Conservation (phyloP, 2,329 filamentous ascomycete species). For the Talaromyces sp. region DNA sequence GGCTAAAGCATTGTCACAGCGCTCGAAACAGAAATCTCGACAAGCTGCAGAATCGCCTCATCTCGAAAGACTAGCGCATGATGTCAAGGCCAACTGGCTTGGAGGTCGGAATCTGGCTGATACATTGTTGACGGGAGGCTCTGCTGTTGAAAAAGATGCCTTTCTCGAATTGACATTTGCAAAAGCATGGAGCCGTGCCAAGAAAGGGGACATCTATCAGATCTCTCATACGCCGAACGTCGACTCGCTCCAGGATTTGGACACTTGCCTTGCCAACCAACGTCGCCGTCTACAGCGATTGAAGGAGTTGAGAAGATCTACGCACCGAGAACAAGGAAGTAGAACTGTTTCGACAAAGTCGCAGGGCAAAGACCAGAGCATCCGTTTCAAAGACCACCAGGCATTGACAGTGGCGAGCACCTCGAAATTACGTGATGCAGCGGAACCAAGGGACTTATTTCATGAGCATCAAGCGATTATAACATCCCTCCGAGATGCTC, state of each 20-base stretch:
- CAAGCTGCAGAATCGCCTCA: constrained; percentile 41
- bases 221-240: constrained; percentile 23
- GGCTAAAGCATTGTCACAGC: constrained; percentile 50
- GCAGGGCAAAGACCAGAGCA: constrained; percentile 7
- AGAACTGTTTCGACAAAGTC: constrained; percentile 17
- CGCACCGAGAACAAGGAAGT: constrained; percentile 20
- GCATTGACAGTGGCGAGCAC: constrained; percentile 38
- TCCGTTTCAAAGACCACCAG: constrained; percentile 38
- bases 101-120: constrained; percentile 73
- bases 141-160: constrained; percentile 53
- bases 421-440: constrained; percentile 33
- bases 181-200: constrained; percentile 65
- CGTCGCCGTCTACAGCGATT: constrained; percentile 66
- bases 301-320: constrained; percentile 59
- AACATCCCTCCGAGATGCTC: constrained; percentile 32
- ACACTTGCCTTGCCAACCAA: constrained; percentile 64
- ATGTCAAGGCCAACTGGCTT: constrained; percentile 70
- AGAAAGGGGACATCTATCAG: constrained; percentile 53
- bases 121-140: constrained; percentile 64
- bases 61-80: constrained; percentile 29
- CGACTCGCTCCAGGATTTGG: constrained; percentile 62
- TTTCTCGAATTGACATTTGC: constrained; percentile 67
- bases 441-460: constrained; percentile 22
- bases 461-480: constrained; percentile 33
- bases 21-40: constrained; percentile 27